Base-by-base conservation (phyloP, 176 grass and related monocot species). In the Musa itinerans region DNA sequence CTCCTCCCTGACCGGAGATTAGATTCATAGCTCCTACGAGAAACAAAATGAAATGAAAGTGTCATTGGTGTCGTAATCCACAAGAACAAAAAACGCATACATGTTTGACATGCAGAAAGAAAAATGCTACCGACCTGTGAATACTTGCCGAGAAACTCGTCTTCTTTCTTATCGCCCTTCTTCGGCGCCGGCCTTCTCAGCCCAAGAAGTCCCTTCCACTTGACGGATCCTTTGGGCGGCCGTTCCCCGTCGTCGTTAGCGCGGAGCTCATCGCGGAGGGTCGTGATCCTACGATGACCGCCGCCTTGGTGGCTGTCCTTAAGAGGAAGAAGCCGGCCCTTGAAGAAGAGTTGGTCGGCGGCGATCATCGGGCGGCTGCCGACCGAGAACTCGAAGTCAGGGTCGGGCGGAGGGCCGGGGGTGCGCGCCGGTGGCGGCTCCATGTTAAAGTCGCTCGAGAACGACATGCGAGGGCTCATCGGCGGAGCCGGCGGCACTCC, bases 301-400 rank as follows among this genome's bases (percentile, higher is more conserved):
- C 11, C 65, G 63, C 76, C 53, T 9, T 0, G 54, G 77, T 0
- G 65, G 61, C 50, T 65, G 81, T 89, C 90, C 69, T 78, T 71
- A 84, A 92, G 90, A 52, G 90, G 90, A 52, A 98, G 84, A 66
- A 98, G 76, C 54, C 88, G 79, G 54, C 94, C 94, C 85, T 98
- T 89, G 82, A 75, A 91, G 88, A 98, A 82, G 53, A 98, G 86
- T 84, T 98, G 90, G 66, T 98, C 95, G 34, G 90, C 95, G 2
- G 88, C 90, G 75, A 91, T 89, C 95, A 93, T 93, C 16, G 84
- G 90, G 86, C 82, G 90, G 83, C 90, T 89, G 17, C 86, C 90
- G 16, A 98, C 90, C 13, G 86, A 91, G 84, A 98, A 98, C 84
- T 98, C 95, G 29, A 98, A 98, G 86, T 98, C 84, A 6, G 88